Conservation (phyloP, 139 green algal species). For the Protoeuglena noctilucae region DNA sequence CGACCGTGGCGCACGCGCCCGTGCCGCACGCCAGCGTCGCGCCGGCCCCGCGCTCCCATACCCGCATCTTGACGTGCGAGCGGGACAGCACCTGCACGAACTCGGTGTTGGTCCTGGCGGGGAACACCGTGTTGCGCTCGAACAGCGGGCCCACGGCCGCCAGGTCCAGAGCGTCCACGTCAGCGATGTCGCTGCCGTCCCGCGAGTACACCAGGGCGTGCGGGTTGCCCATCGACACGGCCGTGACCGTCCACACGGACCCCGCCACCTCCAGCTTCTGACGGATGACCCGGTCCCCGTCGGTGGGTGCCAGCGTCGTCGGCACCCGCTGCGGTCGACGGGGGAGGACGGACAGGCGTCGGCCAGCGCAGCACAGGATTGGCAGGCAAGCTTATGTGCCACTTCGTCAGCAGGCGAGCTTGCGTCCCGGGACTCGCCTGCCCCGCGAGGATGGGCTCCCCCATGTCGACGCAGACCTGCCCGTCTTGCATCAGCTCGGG, state of each 20-base stretch:
- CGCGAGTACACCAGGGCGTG: slow-evolving; percentile 71
- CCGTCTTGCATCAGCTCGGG: slow-evolving; percentile 70
- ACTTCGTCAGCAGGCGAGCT: too few species aligned
- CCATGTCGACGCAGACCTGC: slow-evolving; percentile 95
- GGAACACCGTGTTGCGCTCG: slow-evolving; percentile 79
- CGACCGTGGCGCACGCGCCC: slow-evolving; percentile 88
- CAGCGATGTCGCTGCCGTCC: slow-evolving; percentile 37
- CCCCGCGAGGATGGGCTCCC: slow-evolving; percentile 61
- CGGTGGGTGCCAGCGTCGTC: slow-evolving; percentile 5
- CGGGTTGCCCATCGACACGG: slow-evolving; percentile 95
- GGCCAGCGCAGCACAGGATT: too few species aligned
- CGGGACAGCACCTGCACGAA: slow-evolving; percentile 59
- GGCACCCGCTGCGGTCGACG: slow-evolving; percentile 24
- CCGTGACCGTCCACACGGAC: slow-evolving; percentile 57
- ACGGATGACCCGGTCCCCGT: too few species aligned
- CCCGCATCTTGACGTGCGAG: slow-evolving; percentile 70
- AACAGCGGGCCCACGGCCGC: slow-evolving; percentile 64
- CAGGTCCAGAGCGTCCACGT: slow-evolving; percentile 63
- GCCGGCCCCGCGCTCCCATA: slow-evolving; percentile 95
- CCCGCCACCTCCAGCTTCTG: slow-evolving; percentile 62
- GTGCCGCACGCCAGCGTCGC: slow-evolving; percentile 91
- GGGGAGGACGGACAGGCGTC: too few species aligned
- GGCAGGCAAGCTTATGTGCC: too few species aligned
- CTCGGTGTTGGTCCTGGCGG: slow-evolving; percentile 86
- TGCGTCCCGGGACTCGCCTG: slow-evolving; percentile 64